These are phyloP conservation scores for Monosporascus cannonballus DNA, from an alignment of 2,329 filamentous ascomycete species.

Conservation along the genomic window DNA sequence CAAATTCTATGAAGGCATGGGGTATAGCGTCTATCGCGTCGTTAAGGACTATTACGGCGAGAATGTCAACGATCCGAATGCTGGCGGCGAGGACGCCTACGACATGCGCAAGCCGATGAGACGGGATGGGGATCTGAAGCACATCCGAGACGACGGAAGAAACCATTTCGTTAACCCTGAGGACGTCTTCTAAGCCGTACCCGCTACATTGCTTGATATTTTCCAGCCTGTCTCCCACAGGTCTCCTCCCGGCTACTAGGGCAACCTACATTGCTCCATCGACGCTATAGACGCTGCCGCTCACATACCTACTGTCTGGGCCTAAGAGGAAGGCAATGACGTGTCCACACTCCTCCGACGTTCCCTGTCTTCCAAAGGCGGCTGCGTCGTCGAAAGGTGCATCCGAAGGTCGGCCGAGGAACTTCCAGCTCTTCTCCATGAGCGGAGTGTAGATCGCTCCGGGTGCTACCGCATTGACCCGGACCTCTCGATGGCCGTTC, in stretches of 20 bases:
- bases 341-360: slow-evolving; percentile 39
- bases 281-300: slow-evolving; percentile 38
- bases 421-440: slow-evolving; percentile 38
- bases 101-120: slow-evolving; percentile 94
- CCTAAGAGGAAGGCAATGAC: slow-evolving; percentile 43
- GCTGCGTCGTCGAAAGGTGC: slow-evolving; percentile 36
- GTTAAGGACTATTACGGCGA: slow-evolving; percentile 93
- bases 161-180: slow-evolving; percentile 70
- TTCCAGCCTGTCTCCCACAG: neutral
- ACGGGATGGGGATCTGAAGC: slow-evolving; percentile 68
- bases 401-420: slow-evolving; percentile 27
- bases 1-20: slow-evolving; percentile 81
- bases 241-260: neutral
- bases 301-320: slow-evolving; percentile 40
- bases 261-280: slow-evolving; percentile 34
- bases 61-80: slow-evolving; percentile 59
- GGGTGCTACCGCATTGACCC: slow-evolving; percentile 41
- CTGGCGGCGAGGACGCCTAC: slow-evolving; percentile 75
- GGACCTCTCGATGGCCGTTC: slow-evolving; percentile 36
- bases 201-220: neutral
- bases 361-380: slow-evolving; percentile 38
- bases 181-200: slow-evolving; percentile 67
- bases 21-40: slow-evolving; percentile 83
- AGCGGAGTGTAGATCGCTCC: slow-evolving; percentile 45
- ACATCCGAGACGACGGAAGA: slow-evolving; percentile 77